Conservation (phyloP, 257 asterid species). For the Orobanche coerulescens region DNA sequence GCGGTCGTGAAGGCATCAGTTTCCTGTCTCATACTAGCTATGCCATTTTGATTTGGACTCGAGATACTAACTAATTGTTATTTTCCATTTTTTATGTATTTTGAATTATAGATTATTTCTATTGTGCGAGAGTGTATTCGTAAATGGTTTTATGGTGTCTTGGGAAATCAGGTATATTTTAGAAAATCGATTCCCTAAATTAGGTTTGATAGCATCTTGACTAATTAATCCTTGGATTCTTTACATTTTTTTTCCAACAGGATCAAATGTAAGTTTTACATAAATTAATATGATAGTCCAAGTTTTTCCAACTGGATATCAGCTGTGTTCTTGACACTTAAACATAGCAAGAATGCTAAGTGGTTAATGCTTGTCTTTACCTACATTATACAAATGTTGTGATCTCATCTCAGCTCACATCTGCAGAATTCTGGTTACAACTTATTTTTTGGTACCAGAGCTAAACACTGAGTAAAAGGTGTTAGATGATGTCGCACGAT, state of each 20-base stretch:
- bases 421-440: neutral
- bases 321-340: neutral
- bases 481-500: neutral
- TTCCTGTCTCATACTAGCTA: no score
- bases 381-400: neutral
- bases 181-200: no score
- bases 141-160: no score
- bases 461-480: neutral
- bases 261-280: neutral
- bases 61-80: no score
- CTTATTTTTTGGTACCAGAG: neutral
- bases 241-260: neutral
- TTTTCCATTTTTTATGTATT: no score
- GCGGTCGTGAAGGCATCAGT: no score
- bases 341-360: neutral
- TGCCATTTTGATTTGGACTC: no score
- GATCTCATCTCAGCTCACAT: neutral
- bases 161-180: no score
- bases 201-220: neutral
- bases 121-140: no score
- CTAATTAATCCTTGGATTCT: neutral
- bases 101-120: no score
- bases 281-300: neutral
- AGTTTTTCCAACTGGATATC: neutral
- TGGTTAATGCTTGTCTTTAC: neutral